phyloP scores from a whole-genome alignment of 1,284 basidiomycete genomes.

The Cryptococcus hybrid region DNA sequence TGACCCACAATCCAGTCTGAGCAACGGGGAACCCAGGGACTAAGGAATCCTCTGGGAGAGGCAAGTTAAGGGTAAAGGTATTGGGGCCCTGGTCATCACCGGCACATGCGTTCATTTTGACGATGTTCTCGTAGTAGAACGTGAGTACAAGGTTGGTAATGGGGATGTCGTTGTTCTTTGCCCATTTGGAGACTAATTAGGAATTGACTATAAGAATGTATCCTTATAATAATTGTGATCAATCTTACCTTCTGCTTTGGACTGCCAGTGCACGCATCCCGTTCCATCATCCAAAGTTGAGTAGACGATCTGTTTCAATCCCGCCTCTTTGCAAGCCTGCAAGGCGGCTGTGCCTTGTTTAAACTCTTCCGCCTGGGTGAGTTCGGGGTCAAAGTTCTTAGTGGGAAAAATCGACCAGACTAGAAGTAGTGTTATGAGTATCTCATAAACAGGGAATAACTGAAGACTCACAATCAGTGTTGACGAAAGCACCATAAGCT shows the following conservation, averaged over 20 bases:
- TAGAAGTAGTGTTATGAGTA: background rate
- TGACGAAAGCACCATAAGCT: constrained; percentile 22
- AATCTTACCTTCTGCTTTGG: constrained; percentile 31
- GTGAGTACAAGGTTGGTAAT: constrained; percentile 9
- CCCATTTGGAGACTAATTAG: background rate
- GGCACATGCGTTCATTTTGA: constrained; percentile 1
- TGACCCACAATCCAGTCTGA: constrained; percentile 38
- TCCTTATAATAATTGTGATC: background rate
- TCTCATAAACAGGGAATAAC: background rate
- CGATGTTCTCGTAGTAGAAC: constrained; percentile 6
- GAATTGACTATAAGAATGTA: background rate
- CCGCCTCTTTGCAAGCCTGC: constrained; percentile 22
- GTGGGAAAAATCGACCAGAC: constrained; percentile 7
- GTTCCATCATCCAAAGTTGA: constrained; percentile 27
- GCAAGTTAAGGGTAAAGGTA: constrained; percentile 19
- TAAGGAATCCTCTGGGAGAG: constrained; percentile 27
- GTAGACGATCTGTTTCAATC: constrained; percentile 36
- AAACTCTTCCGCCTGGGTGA: constrained; percentile 10
- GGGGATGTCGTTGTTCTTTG: constrained; percentile 3
- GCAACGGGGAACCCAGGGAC: constrained; percentile 31
- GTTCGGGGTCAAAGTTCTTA: background rate
- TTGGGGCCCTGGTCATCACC: constrained; percentile 6
- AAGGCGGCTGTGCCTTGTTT: constrained; percentile 20
- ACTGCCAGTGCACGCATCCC: constrained; percentile 21
- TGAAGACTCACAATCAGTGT: constrained; percentile 7